Conservation (phyloP, 305 asterid genomes). For the Solanum hybrid region DNA sequence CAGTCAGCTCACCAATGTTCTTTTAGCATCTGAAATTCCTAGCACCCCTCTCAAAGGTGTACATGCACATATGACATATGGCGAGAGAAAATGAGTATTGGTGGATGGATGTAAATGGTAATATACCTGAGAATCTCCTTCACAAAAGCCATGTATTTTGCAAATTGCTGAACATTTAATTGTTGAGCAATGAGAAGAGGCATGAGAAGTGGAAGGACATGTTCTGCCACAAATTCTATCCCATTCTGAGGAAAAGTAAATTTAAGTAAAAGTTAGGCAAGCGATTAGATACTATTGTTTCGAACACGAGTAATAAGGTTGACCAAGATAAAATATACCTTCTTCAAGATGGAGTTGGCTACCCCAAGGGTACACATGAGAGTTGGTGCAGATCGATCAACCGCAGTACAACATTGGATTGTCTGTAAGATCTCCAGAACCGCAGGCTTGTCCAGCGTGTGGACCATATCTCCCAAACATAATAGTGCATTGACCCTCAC, state of each 20-base stretch:
- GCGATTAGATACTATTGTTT: background rate
- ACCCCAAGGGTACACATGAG: slow-evolving; percentile 98
- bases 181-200: slow-evolving; percentile 92
- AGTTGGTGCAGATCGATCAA: slow-evolving; percentile 98
- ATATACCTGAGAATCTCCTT: slow-evolving; percentile 82
- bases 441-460: slow-evolving; percentile 69
- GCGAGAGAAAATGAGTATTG: background rate
- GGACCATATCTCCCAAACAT: slow-evolving; percentile 87
- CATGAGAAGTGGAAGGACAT: slow-evolving; percentile 77
- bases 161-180: slow-evolving; percentile 93
- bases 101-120: background rate
- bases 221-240: slow-evolving; percentile 74
- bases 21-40: background rate
- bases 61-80: background rate
- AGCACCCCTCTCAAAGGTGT: background rate
- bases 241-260: slow-evolving; percentile 58
- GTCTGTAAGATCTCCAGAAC: slow-evolving; percentile 77
- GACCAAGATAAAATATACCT: slow-evolving; percentile 39
- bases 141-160: slow-evolving; percentile 87
- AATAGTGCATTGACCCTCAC: slow-evolving; percentile 94
- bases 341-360: slow-evolving; percentile 82
- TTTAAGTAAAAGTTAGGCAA: slow-evolving; percentile 13
- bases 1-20: background rate
- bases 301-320: background rate
- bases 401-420: slow-evolving; percentile 86